Evolutionary conservation across 768 basidiomycete species (phyloP), one percentile per base, ranked within the genome.

Genomic region (Hygrophorus russula): DNA sequence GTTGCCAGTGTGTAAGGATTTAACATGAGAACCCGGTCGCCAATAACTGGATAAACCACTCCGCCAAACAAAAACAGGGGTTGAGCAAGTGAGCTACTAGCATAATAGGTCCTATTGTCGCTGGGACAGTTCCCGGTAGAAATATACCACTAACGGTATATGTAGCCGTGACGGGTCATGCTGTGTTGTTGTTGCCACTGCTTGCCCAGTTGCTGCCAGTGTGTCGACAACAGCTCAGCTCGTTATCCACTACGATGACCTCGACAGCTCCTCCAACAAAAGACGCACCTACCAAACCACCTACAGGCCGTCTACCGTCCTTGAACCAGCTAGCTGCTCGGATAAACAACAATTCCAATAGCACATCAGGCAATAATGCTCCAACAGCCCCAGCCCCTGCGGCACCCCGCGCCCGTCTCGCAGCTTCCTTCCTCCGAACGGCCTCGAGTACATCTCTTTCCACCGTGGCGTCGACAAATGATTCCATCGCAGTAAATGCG

Each of bases 311-410:
- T 17, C 66, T 79, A 13, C 84, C 84, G 0, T 86, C 86, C 5
- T 70, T 89, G 11, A 82, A 85, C 63, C 82, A 87, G 59, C 77
- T 89, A 43, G 86, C 82, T 2, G 85, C 85, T 4, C 78, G 83
- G 39, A 83, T 87, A 58, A 75, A 69, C 52, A 24, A 24, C 24
- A 24, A 3, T 24, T 62, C 70, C 40, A 75, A 65, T 38, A 52
- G 54, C 19, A 49, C 56, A 15, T 53, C 56, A 33, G 55, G 59
- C 36, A 45, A 56, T n/a, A 19, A 37, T 50, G 54, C 14, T 46
- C 59, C n/a, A 53, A n/a, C 24, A 11, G 58, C n/a, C 53, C 24
- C 24, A 24, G 29, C 20, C 11, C 27, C 53, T 11, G 57, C 65
- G 11, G 67, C 70, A 7, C 61, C 71, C 27, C 76, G 85, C 31